phyloP scores from a whole-genome alignment of 2,329 filamentous ascomycete genomes.

The Fusarium sublunatum region DNA sequence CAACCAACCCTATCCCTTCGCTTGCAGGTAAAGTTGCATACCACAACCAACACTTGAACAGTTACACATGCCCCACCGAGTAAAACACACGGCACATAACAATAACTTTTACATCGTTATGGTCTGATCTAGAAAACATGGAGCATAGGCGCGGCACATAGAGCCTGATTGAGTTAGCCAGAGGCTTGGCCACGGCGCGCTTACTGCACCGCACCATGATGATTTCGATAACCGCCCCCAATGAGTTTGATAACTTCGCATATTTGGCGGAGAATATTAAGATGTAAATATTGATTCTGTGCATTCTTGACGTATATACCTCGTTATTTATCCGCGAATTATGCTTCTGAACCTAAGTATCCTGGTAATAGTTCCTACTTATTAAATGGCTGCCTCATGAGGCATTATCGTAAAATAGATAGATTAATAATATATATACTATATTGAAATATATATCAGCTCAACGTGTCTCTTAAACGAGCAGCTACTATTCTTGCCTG shows the following conservation, averaged over 20 bases:
- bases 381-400: no score
- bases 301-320: neutral
- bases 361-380: no score
- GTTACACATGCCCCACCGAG: conserved; percentile 12
- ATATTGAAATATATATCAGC: no score
- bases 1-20: neutral
- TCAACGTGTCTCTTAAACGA: no score
- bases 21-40: neutral
- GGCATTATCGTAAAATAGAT: no score
- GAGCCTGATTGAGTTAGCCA: conserved; percentile 16
- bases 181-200: conserved; percentile 5
- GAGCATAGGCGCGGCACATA: conserved; percentile 18
- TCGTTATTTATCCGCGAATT: no score
- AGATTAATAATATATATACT: no score
- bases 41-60: neutral
- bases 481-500: no score
- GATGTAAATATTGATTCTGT: neutral
- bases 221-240: neutral
- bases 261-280: neutral
- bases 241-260: neutral
- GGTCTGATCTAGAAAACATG: neutral
- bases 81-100: conserved; percentile 1
- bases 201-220: conserved; percentile 18
- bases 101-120: neutral
- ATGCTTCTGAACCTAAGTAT: no score